Conservation (phyloP, 768 basidiomycete species). For the Coprinellus micaceus region DNA sequence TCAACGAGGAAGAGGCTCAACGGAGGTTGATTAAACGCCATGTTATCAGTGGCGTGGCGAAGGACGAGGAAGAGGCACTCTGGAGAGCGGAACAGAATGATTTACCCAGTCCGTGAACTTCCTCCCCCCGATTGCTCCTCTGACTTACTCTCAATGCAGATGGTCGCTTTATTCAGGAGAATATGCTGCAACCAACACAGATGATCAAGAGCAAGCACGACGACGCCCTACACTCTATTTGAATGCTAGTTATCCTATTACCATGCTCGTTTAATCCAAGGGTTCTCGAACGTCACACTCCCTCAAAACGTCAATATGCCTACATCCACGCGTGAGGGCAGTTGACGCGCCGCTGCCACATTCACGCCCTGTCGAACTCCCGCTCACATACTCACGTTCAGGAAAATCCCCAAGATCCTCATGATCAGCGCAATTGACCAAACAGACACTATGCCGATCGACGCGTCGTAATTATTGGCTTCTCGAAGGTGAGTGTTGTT, state of each 20-base stretch:
- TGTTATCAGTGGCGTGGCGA: slow-evolving; percentile 72
- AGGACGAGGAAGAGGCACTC: slow-evolving; percentile 56
- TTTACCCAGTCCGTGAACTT: slow-evolving; percentile 54
- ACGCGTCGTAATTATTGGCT: too few relatives aligned
- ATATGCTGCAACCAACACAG: slow-evolving; percentile 44
- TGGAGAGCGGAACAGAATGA: slow-evolving; percentile 78
- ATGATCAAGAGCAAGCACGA: slow-evolving; percentile 31
- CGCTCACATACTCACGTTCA: background rate
- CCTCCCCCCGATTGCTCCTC: background rate
- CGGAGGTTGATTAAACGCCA: slow-evolving; percentile 67
- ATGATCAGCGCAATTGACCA: background rate
- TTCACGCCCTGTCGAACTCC: background rate
- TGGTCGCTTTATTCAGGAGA: slow-evolving; percentile 41
- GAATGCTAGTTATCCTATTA: too few relatives aligned
- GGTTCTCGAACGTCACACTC: too few relatives aligned
- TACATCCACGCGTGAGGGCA: background rate
- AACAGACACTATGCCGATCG: too few relatives aligned
- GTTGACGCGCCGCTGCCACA: background rate
- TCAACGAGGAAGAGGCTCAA: slow-evolving; percentile 53
- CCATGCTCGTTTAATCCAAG: too few relatives aligned
- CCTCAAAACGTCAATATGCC: background rate
- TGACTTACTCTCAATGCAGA: slow-evolving; percentile 28
- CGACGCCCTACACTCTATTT: background rate
- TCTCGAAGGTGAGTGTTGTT: too few relatives aligned
- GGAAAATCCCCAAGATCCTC: background rate